A percentile compares a stretch with the other conserved stretches of the same genome.
phyloP scores from a whole-genome alignment of 2,329 filamentous ascomycete genomes.

The Cercospora sp. region DNA sequence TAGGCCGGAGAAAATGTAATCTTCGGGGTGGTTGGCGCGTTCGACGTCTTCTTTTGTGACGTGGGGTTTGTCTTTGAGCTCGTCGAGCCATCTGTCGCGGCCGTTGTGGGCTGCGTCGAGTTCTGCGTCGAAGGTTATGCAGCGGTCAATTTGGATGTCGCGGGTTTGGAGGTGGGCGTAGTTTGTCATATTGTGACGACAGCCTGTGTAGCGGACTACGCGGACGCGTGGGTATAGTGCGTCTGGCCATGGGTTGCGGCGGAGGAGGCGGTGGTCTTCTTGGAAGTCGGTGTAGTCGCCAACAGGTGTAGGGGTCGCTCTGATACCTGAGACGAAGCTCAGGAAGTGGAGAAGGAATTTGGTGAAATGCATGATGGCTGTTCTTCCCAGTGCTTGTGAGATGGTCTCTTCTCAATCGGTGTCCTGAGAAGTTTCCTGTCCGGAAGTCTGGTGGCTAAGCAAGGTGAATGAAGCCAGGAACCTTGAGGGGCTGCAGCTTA shows the following conservation, averaged over 20 bases:
- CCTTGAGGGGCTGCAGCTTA: neutral
- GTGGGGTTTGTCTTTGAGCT: neutral
- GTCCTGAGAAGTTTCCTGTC: neutral
- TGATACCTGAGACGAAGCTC: neutral
- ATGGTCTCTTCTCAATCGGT: neutral
- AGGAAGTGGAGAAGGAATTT: neutral
- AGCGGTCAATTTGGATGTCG: neutral
- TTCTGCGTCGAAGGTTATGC: neutral
- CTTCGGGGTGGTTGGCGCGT: constrained; percentile 14
- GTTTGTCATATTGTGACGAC: constrained; percentile 3
- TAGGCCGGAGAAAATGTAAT: constrained; percentile 13
- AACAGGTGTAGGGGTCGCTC: neutral
- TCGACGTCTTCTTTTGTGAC: constrained; percentile 11
- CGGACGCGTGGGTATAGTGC: constrained; percentile 2
- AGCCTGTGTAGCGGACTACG: constrained; percentile 5
- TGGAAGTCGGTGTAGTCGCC: neutral
- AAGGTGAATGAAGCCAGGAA: neutral
- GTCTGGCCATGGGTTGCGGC: constrained; percentile 2
- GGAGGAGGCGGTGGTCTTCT: neutral
- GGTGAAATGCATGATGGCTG: neutral
- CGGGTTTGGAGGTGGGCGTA: neutral
- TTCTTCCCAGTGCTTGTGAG: neutral
- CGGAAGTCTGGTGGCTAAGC: neutral
- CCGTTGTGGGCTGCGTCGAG: neutral
- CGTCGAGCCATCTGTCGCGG: neutral